Percentiles rank a stretch among this genome's conserved stretches.
phyloP scores from a whole-genome alignment of 768 basidiomycete species.

The Ramaria sp. region DNA sequence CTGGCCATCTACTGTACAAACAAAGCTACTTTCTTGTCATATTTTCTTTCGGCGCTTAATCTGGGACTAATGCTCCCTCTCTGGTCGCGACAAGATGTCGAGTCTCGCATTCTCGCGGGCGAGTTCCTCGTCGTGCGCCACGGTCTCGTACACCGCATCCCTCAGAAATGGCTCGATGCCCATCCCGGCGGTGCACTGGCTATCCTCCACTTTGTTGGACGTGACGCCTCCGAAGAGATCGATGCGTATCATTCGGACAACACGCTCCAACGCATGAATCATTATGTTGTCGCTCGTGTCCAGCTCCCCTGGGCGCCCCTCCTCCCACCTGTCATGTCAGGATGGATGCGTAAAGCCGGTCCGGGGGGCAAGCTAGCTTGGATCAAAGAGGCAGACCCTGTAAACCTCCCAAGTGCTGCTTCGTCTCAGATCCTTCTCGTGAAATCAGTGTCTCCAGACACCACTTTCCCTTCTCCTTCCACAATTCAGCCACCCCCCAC shows the following conservation, averaged over 20 bases:
- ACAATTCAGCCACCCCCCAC: conserved; percentile 45
- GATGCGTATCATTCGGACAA: conserved; percentile 75
- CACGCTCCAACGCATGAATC: conserved; percentile 39
- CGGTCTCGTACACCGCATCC: conserved; percentile 51
- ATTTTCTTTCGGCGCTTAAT: too few relatives aligned
- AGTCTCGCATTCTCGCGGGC: conserved; percentile 61
- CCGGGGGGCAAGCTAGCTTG: conserved; percentile 36
- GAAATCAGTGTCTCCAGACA: conserved; percentile 21
- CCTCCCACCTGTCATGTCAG: conserved; percentile 76
- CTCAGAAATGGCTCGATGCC: conserved; percentile 63
- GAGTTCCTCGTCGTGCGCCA: conserved; percentile 67
- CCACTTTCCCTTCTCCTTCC: conserved; percentile 24
- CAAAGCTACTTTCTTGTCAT: too few relatives aligned
- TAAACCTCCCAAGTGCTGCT: conserved; percentile 25
- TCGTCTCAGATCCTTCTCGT: conserved; percentile 56
- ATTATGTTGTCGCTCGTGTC: conserved; percentile 63
- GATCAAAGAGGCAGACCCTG: conserved; percentile 46
- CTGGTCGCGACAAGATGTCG: conserved; percentile 48
- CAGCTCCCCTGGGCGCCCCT: conserved; percentile 65
- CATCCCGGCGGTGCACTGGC: conserved; percentile 89
- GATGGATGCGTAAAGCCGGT: conserved; percentile 59
- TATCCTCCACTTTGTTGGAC: conserved; percentile 88
- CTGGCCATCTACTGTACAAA: too few relatives aligned
- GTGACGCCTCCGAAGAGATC: conserved; percentile 92
- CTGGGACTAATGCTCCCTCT: too few relatives aligned